Conservation (phyloP, 108 stramenopile species). For the Nitzschia sp. region DNA sequence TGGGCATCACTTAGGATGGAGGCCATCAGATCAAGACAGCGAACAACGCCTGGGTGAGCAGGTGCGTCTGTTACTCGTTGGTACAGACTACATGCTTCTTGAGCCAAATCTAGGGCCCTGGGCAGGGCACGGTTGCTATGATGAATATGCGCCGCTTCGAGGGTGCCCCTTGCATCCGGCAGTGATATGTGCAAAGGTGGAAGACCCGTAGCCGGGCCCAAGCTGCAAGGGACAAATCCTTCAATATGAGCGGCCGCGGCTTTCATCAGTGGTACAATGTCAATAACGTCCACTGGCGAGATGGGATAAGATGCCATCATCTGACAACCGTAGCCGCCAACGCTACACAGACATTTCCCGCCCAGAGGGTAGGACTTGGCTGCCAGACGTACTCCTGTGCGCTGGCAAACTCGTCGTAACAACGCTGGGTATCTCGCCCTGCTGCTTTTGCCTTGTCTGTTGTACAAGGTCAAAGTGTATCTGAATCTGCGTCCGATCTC, state of each 20-base stretch:
- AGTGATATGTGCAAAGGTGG: slow-evolving; percentile 76
- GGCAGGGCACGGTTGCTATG: slow-evolving; percentile 52
- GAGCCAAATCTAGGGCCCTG: slow-evolving; percentile 74
- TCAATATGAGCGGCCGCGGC: slow-evolving; percentile 74
- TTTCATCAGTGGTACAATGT: slow-evolving; percentile 91
- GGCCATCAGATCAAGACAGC: slow-evolving; percentile 70
- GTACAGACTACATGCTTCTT: slow-evolving; percentile 77
- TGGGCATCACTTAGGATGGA: slow-evolving; percentile 74
- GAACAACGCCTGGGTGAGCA: slow-evolving; percentile 72
- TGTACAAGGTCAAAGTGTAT: slow-evolving; percentile 72
- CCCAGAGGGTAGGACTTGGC: slow-evolving; percentile 77
- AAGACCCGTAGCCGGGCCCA: slow-evolving; percentile 41
- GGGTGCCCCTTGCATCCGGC: slow-evolving; percentile 74
- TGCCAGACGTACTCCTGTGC: slow-evolving; percentile 82
- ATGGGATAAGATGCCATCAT: slow-evolving; percentile 72
- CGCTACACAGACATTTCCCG: slow-evolving; percentile 66
- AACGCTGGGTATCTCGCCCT: slow-evolving; percentile 67
- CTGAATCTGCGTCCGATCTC: slow-evolving; percentile 79
- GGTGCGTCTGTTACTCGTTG: slow-evolving; percentile 79
- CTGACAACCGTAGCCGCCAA: slow-evolving; percentile 38
- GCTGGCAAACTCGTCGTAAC: slow-evolving; percentile 88
- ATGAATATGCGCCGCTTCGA: slow-evolving; percentile 73
- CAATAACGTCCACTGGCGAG: slow-evolving; percentile 78
- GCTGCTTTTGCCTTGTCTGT: slow-evolving; percentile 27
- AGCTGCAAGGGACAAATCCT: slow-evolving; percentile 67